Evolutionary conservation across 306 rosid genomes (phyloP).

Genomic region (Senna tora): DNA sequence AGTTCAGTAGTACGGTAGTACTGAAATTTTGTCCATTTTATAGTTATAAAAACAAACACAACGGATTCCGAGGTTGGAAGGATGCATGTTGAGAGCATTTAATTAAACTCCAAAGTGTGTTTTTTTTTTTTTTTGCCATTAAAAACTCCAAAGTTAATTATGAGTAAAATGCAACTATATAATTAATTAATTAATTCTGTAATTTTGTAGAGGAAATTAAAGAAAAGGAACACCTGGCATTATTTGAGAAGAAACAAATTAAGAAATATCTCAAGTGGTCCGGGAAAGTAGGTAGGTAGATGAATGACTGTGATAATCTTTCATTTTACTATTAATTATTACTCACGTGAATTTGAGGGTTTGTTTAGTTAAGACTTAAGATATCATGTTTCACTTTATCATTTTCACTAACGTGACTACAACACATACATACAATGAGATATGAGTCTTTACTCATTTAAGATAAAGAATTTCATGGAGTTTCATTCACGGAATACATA

Average conservation of each 20-base stretch:
- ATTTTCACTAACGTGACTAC: constrained; percentile 52
- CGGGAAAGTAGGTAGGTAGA: neutral
- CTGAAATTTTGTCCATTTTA: too few relatives aligned
- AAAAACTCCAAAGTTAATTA: constrained; percentile 1
- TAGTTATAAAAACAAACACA: neutral
- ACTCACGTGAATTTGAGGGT: constrained; percentile 51
- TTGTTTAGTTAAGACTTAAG: constrained; percentile 18
- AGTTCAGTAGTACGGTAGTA: too few relatives aligned
- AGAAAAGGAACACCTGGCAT: neutral
- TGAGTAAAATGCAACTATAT: neutral
- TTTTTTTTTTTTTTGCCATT: too few relatives aligned
- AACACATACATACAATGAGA: neutral
- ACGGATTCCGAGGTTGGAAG: constrained; percentile 10
- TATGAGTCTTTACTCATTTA: constrained; percentile 21
- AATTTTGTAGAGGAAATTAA: neutral
- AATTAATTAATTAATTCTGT: neutral
- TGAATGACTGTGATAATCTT: constrained; percentile 13
- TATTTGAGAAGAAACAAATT: constrained; percentile 1
- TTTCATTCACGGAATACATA: constrained; percentile 26
- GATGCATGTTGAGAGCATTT: neutral
- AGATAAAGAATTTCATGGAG: constrained; percentile 1
- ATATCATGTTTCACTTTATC: constrained; percentile 29
- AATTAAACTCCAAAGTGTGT: neutral
- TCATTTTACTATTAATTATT: constrained; percentile 22
- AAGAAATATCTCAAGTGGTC: constrained; percentile 15